A percentile compares a stretch with the other conserved stretches of the same genome.
These are phyloP conservation scores for Myriosclerotinia scirpicola DNA, from an alignment of 2,329 filamentous ascomycete genomes.

Conservation along the genomic window DNA sequence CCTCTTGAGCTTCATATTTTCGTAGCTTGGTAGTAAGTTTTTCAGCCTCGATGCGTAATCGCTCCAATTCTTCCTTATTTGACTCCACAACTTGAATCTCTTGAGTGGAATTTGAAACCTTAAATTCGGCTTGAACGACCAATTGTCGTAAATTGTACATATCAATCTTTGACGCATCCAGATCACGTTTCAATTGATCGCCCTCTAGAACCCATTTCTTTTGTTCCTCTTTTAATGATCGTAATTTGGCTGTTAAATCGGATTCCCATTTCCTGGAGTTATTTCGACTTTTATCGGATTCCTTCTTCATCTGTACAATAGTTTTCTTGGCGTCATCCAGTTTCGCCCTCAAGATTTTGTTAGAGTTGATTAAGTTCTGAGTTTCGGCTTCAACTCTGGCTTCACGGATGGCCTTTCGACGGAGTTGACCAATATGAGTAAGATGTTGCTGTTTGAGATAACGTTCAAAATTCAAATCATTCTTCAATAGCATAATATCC, in stretches of 20 bases:
- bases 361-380: constrained; percentile 75
- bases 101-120: constrained; percentile 63
- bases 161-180: constrained; percentile 59
- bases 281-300: constrained; percentile 68
- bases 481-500: constrained; percentile 73
- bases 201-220: constrained; percentile 62
- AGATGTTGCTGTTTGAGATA: constrained; percentile 84
- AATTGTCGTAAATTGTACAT: constrained; percentile 63
- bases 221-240: constrained; percentile 66
- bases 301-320: constrained; percentile 68
- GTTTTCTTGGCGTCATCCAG: constrained; percentile 71
- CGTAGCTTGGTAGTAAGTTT: constrained; percentile 61
- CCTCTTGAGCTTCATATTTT: constrained; percentile 63
- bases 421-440: constrained; percentile 75
- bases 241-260: constrained; percentile 66
- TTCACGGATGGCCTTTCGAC: constrained; percentile 71
- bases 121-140: constrained; percentile 67
- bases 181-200: constrained; percentile 55
- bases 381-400: constrained; percentile 79
- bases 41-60: constrained; percentile 58
- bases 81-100: constrained; percentile 63
- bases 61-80: constrained; percentile 59
- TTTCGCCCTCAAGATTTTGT: constrained; percentile 70
- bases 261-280: constrained; percentile 78
- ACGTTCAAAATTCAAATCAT: constrained; percentile 79